A percentile compares a stretch with the other conserved stretches of the same genome.
Evolutionary conservation across 2,329 filamentous ascomycete species (phyloP).

Genomic region (Periconia sp.): DNA sequence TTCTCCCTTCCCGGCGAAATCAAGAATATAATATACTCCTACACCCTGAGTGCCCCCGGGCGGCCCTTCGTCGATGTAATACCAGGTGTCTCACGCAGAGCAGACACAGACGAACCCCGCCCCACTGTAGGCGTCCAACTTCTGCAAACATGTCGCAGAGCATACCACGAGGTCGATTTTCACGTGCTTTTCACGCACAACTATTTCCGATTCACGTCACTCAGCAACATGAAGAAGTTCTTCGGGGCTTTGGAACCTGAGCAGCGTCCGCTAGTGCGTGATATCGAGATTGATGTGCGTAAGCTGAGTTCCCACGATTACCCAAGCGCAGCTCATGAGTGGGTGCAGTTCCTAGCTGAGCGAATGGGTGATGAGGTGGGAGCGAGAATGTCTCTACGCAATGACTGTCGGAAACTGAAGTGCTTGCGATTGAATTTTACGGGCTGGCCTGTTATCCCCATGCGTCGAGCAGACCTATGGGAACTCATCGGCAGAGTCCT

Average conservation of each 20-base stretch:
- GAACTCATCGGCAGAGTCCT: constrained; percentile 21
- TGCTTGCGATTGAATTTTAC: constrained; percentile 40
- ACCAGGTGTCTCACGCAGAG: constrained; percentile 5
- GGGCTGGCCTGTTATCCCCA: constrained; percentile 33
- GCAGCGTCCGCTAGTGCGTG: constrained; percentile 24
- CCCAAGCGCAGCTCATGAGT: constrained; percentile 31
- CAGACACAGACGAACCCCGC: constrained; percentile 1
- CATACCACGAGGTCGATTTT: constrained; percentile 35
- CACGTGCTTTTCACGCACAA: constrained; percentile 28
- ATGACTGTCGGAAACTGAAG: constrained; percentile 33
- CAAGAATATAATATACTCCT: constrained; percentile 34
- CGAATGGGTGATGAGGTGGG: no score
- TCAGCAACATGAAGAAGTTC: constrained; percentile 33
- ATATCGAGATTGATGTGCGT: constrained; percentile 42
- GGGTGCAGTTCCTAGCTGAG: constrained; percentile 35
- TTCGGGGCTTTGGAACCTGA: constrained; percentile 22
- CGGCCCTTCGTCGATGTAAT: constrained; percentile 29
- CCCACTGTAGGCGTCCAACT: constrained; percentile 28
- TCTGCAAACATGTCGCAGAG: constrained; percentile 39
- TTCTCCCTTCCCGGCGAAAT: constrained; percentile 37
- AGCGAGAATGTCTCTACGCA: constrained; percentile 17
- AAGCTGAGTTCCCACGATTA: constrained; percentile 9
- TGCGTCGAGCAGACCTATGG: constrained; percentile 8
- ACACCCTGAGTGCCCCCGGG: constrained; percentile 26
- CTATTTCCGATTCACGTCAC: constrained; percentile 40